These are phyloP conservation scores for Chalaropsis thielavioides DNA, from an alignment of 2,329 filamentous ascomycete genomes.

Conservation along the genomic window DNA sequence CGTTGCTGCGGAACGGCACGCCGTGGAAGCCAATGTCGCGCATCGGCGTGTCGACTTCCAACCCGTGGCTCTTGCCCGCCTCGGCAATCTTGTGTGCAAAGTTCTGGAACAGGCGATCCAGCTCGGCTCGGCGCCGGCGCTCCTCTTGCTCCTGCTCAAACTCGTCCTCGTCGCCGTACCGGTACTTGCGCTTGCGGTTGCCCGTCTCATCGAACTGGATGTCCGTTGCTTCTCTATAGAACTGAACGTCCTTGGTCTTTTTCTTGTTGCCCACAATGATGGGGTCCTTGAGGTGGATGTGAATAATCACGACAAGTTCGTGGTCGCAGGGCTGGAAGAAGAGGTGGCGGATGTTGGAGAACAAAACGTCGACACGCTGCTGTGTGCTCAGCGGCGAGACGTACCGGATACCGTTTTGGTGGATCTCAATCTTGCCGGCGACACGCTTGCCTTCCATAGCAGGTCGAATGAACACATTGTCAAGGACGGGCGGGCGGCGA, in stretches of 20 bases:
- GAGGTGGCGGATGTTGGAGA: conserved; percentile 95
- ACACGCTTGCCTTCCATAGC: conserved; percentile 95
- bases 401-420: conserved; percentile 97
- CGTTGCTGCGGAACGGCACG: conserved; percentile 89
- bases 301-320: conserved; percentile 93
- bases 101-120: conserved; percentile 88
- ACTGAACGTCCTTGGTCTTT: conserved; percentile 98
- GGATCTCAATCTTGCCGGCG: conserved; percentile 88
- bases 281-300: conserved; percentile 93
- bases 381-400: conserved; percentile 65
- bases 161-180: conserved; percentile 95
- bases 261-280: conserved; percentile 96
- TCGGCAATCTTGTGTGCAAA: conserved; percentile 98
- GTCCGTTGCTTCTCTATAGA: conserved; percentile 93
- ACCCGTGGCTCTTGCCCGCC: conserved; percentile 75
- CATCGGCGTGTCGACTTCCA: conserved; percentile 93
- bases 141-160: conserved; percentile 98
- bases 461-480: conserved; percentile 90
- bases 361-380: conserved; percentile 81
- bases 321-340: conserved; percentile 98
- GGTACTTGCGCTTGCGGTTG: conserved; percentile 92
- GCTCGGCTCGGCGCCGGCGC: conserved; percentile 71
- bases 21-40: conserved; percentile 93
- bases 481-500: conserved; percentile 75
- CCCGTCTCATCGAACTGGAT: conserved; percentile 98